Base-by-base conservation (phyloP, 768 basidiomycete species). In the Auriscalpium vulgare region DNA sequence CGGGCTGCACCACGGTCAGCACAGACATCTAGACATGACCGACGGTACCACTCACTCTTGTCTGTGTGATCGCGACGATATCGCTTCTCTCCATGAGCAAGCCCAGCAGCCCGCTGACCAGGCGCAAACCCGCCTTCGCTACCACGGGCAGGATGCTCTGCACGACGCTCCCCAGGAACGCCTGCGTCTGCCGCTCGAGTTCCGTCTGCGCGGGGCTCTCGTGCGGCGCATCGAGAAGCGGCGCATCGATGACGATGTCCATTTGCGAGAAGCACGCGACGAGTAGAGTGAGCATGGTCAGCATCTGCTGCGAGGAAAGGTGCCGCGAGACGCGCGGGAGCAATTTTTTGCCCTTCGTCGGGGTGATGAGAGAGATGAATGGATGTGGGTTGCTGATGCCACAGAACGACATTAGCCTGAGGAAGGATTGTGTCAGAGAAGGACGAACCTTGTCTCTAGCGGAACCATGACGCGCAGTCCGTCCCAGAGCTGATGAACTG, bases 211-310 rank as follows among this genome's bases (percentile, higher is more conserved):
- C 83, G 3, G 72, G 63, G 4, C 79, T 79, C 60, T 88, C 84
- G 58, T 87, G 78, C 0, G 81, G 65, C 1, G 78, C 72, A 67
- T 89, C 95, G 37, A 89, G 80, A 16, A 87, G 59, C 40, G 82
- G 81, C 4, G 93, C 88, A 51, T 90, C 75, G 61, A 78, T 77
- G 50, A 98, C 86, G 16, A 98, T 92, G 67, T 97, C 95, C 55
- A 98, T 78, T 68, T 97, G 94, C 57, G 81, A 83, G 74, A 97
- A 98, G 65, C 92, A 95, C 0, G 95, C 95, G 49, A 97, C 86
- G 37, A 98, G 79, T 23, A 98, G 84, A 1, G 94, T 97, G 44
- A 97, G 74, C 23, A 97, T 74, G 6, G 91, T 93, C 40, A 92
- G 80, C 78, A 91, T 85, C 66, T 88, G 86, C 49, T 87, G 76